phyloP scores from a whole-genome alignment of 225 moss, liverwort and hornwort species.

The Asterella californica region DNA sequence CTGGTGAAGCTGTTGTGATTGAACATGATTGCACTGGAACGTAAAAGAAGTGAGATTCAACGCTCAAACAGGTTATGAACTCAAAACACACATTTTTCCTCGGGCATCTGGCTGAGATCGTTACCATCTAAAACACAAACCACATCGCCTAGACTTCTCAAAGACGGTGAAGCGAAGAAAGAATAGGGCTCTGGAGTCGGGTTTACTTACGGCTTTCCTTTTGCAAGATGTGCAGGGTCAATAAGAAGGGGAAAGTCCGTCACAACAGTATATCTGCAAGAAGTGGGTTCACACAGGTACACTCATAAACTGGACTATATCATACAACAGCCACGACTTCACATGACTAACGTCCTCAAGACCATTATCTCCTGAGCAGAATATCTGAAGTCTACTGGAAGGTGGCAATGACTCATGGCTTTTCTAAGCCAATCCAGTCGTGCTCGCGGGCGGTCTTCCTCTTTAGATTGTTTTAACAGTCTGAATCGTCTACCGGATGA shows the following conservation, averaged over 20 bases:
- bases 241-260: constrained; percentile 19
- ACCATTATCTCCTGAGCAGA: too few relatives aligned
- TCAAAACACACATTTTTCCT: neutral
- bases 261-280: constrained; percentile 21
- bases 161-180: neutral
- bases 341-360: too few relatives aligned
- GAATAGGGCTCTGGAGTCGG: neutral
- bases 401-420: too few relatives aligned
- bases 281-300: neutral
- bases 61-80: neutral
- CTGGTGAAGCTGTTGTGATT: constrained; percentile 1
- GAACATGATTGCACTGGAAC: constrained; percentile 14
- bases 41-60: neutral
- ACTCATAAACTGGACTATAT: too few relatives aligned
- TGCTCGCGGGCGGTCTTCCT: too few relatives aligned
- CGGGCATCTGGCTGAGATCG: neutral
- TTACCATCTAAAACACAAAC: neutral
- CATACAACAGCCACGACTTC: too few relatives aligned
- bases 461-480: too few relatives aligned
- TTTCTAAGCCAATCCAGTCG: too few relatives aligned
- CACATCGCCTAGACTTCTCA: neutral
- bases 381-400: too few relatives aligned
- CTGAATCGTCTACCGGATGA: too few relatives aligned
- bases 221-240: neutral
- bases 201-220: constrained; percentile 15